Evolutionary conservation across 2,329 filamentous ascomycete genomes (phyloP).

Genomic region (Exophiala xenobiotica): DNA sequence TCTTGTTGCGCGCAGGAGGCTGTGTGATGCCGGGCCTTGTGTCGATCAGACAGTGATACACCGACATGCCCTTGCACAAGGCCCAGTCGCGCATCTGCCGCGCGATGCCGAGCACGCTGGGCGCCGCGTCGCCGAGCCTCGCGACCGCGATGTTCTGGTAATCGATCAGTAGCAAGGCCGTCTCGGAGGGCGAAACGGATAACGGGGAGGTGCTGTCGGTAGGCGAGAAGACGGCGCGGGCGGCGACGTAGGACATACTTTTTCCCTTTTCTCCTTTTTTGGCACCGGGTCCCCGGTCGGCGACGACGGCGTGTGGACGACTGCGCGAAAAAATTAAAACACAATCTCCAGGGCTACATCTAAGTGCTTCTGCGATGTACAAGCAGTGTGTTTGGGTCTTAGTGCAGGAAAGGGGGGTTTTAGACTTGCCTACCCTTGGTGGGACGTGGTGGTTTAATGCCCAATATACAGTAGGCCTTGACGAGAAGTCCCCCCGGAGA

Average conservation of each 20-base stretch:
- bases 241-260: background rate
- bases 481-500: too few relatives aligned
- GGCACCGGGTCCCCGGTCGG: too few relatives aligned
- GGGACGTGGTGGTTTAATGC: too few relatives aligned
- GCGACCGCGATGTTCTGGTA: constrained; percentile 33
- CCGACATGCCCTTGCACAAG: constrained; percentile 31
- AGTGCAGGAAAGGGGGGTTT: too few relatives aligned
- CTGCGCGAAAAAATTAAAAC: too few relatives aligned
- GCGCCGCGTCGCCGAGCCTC: constrained; percentile 17
- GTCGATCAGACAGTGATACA: constrained; percentile 34
- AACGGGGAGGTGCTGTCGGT: constrained; percentile 24
- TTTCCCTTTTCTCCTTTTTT: too few relatives aligned
- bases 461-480: too few relatives aligned
- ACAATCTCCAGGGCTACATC: too few relatives aligned
- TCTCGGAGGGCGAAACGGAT: constrained; percentile 32
- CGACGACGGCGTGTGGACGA: too few relatives aligned
- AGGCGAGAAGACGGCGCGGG: constrained; percentile 4
- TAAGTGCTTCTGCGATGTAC: too few relatives aligned
- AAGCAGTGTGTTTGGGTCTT: too few relatives aligned
- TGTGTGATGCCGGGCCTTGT: constrained; percentile 26
- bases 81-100: constrained; percentile 33
- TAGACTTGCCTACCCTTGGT: too few relatives aligned
- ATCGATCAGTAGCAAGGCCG: constrained; percentile 36
- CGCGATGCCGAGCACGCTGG: constrained; percentile 27
- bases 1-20: constrained; percentile 31